A percentile compares a stretch with the other conserved stretches of the same genome.
Evolutionary conservation across 2,329 filamentous ascomycete species (phyloP).

Genomic region (Arthrobotrys conoides): DNA sequence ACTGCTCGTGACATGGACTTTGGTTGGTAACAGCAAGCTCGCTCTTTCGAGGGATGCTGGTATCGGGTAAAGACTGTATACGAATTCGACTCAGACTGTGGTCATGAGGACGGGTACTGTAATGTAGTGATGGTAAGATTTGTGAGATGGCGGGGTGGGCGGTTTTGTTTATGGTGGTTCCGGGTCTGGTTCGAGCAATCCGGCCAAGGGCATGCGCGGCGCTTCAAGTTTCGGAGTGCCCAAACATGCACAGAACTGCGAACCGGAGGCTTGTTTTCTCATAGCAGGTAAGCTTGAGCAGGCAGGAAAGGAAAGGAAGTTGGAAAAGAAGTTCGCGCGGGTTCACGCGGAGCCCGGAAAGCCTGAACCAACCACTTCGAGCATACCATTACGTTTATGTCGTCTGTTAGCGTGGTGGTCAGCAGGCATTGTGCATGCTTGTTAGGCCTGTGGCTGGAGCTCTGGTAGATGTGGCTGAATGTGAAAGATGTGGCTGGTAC

Average conservation of each 20-base stretch:
- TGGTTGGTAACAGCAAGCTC: conserved; percentile 10
- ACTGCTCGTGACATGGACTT: conserved; percentile 56
- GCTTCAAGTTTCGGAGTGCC: conserved; percentile 29
- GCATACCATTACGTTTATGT: conserved; percentile 33
- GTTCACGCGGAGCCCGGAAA: conserved; percentile 37
- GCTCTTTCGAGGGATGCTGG: conserved; percentile 12
- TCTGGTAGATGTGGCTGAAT: too few species aligned
- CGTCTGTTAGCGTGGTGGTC: conserved; percentile 5
- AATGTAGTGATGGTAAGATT: neutral
- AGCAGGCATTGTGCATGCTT: conserved; percentile 13
- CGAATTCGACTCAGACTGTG: conserved; percentile 2
- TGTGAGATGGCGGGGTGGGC: conserved; percentile 12
- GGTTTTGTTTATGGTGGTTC: neutral
- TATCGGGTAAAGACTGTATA: neutral
- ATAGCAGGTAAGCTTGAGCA: conserved; percentile 8
- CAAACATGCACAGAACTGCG: conserved; percentile 7
- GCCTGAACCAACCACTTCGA: conserved; percentile 24
- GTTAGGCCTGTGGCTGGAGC: conserved; percentile 18
- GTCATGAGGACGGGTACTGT: conserved; percentile 5
- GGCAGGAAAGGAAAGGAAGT: conserved; percentile 7
- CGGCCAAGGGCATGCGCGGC: conserved; percentile 16
- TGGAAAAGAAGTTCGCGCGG: conserved; percentile 37
- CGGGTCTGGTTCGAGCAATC: neutral
- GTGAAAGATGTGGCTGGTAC: conserved; percentile 4
- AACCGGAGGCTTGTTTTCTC: conserved; percentile 20